Evolutionary conservation across 2,329 filamentous ascomycete genomes (phyloP), one percentile per base, ranked within the genome.

Genomic region (Neonectria neomacrospora): DNA sequence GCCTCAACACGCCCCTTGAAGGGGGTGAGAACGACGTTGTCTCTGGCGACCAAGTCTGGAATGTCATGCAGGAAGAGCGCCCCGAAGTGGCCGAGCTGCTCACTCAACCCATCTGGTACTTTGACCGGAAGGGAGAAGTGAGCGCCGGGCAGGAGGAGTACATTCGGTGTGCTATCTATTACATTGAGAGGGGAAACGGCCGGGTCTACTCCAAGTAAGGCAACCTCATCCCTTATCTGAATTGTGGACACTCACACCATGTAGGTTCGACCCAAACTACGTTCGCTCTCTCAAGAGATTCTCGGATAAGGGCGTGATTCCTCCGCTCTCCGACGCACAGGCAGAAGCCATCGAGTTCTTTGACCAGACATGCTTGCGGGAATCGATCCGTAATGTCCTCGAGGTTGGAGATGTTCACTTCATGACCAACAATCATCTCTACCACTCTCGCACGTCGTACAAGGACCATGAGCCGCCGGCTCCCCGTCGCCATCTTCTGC

Each of bases 401-500:
- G 91, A 94, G 67, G 86, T 94, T 16, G 93, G 93, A 52, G 93
- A 96, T 73, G 94, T 96, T 61, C 93, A 96, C 78, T 94, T 96
- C 64, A 57, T 96, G 64, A 88, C 88, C 67, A 96, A 96, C 74
- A 85, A 86, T 54, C 92, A 96, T 74, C 84, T 95, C 8, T 78
- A 96, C 60, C 93, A 96, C 75, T 90, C 92, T 1, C 82, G 93
- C 39, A 96, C 93, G 0, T 91, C 86, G 22, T 97, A 96, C 78
- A 91, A 83, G 54, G 73, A 83, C 67, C 79, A 86, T 76, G 86
- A 85, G 16, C 88, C 90, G 22, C 89, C 89, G 52, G 83, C 83
- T 26, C 91, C 91, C 0, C 80, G 91, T 22, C 83, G 93, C 44
- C 93, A 96, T 74, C 79, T 96, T n/a, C 90, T 96, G 85, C 83